A percentile compares a stretch with the other conserved stretches of the same genome.
phyloP scores from a whole-genome alignment of 2,329 filamentous ascomycete species.

The Cladosporium velox region DNA sequence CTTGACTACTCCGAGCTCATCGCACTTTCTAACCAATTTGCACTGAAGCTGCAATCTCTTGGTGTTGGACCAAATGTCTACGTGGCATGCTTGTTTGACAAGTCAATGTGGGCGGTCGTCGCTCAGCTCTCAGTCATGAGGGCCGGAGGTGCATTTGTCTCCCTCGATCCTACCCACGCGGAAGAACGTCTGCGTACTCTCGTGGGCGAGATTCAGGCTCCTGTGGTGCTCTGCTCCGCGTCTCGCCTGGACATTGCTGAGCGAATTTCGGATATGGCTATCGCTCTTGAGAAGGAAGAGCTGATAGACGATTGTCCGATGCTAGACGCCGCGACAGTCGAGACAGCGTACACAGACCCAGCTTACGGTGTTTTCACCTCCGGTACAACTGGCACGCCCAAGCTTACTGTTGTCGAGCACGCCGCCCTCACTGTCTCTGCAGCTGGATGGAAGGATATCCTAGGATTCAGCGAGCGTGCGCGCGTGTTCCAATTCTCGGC shows the following conservation, averaged over 20 bases:
- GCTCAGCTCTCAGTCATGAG: slow-evolving; percentile 43
- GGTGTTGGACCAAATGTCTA: slow-evolving; percentile 26
- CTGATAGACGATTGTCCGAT: slow-evolving; percentile 29
- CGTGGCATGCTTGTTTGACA: slow-evolving; percentile 42
- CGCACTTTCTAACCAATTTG: slow-evolving; percentile 7
- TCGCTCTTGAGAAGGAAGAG: neutral
- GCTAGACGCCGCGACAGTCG: slow-evolving; percentile 43
- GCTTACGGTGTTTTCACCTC: slow-evolving; percentile 29
- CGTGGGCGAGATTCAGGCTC: slow-evolving; percentile 5
- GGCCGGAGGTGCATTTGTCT: slow-evolving; percentile 36
- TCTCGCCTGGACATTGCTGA: slow-evolving; percentile 1
- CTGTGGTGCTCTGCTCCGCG: slow-evolving; percentile 12
- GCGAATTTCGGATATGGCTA: slow-evolving; percentile 1
- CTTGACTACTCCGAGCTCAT: slow-evolving; percentile 23
- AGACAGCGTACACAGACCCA: neutral
- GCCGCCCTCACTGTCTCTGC: slow-evolving; percentile 11
- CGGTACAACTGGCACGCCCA: slow-evolving; percentile 27
- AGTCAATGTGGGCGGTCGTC: slow-evolving; percentile 39
- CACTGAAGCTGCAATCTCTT: neutral
- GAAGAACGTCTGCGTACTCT: slow-evolving; percentile 19
- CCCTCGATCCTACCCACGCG: slow-evolving; percentile 22
- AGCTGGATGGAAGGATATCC: slow-evolving; percentile 10
- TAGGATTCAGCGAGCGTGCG: slow-evolving; percentile 40
- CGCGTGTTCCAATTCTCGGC: slow-evolving; percentile 57
- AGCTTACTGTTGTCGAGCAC: slow-evolving; percentile 17